Conservation (phyloP, 768 basidiomycete species). For the Strobilomyces echinocephalus region DNA sequence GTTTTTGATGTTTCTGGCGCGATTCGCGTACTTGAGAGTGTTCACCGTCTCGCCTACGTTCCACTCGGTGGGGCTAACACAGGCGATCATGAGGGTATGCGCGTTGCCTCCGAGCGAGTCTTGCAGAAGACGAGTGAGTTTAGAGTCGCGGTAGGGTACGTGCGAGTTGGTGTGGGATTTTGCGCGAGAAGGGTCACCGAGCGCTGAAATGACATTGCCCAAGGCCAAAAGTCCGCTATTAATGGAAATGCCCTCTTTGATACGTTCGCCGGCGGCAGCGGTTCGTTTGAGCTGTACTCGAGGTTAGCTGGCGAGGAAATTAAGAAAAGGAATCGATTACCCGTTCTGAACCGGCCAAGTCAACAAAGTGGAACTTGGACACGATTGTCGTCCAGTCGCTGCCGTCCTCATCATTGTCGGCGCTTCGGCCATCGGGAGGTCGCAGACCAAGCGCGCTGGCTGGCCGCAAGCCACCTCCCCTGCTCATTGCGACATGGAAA, state of each 20-base stretch:
- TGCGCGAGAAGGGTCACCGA: slow-evolving; percentile 87
- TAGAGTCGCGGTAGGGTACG: slow-evolving; percentile 97
- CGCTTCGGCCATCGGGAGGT: slow-evolving; percentile 40
- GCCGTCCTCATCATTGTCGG: slow-evolving; percentile 50
- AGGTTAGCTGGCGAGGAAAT: slow-evolving; percentile 14
- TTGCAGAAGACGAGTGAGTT: slow-evolving; percentile 73
- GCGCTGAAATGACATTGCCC: slow-evolving; percentile 97
- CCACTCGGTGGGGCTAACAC: slow-evolving; percentile 93
- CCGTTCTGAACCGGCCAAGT: slow-evolving; percentile 94
- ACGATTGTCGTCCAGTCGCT: slow-evolving; percentile 88
- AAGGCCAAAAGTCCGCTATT: slow-evolving; percentile 94
- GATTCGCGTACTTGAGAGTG: slow-evolving; percentile 94
- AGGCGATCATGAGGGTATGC: slow-evolving; percentile 98
- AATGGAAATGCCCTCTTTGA: slow-evolving; percentile 98
- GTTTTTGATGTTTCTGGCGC: slow-evolving; percentile 97
- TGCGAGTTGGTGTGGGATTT: slow-evolving; percentile 83
- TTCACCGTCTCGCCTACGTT: slow-evolving; percentile 92
- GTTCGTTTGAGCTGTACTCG: slow-evolving; percentile 81
- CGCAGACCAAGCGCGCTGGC: slow-evolving; percentile 75
- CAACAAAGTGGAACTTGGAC: slow-evolving; percentile 98
- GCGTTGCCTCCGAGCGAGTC: slow-evolving; percentile 97
- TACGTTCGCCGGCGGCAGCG: slow-evolving; percentile 90
- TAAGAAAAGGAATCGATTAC: slow-evolving; percentile 37
- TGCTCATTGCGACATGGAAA: slow-evolving; percentile 68
- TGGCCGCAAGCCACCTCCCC: slow-evolving; percentile 65